Conservation (phyloP, 345 rosid genomes). For the Eucalyptus guilfoylei region DNA sequence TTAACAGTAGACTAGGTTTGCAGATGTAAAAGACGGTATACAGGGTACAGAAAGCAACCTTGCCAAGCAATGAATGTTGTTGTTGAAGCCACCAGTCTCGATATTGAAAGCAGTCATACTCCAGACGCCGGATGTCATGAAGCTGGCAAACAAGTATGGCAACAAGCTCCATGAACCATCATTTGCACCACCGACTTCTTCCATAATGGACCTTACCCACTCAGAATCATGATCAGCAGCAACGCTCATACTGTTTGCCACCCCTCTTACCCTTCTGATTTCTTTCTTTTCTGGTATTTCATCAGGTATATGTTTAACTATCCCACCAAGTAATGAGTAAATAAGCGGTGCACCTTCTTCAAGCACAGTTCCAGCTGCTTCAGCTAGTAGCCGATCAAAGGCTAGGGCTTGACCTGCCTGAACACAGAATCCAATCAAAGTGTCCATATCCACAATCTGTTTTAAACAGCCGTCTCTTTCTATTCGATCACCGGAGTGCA, state of each 20-base stretch:
- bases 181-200: constrained; percentile 89
- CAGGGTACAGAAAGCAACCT: constrained; percentile 28
- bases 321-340: constrained; percentile 67
- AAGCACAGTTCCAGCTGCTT: constrained; percentile 87
- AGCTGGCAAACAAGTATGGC: constrained; percentile 81
- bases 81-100: constrained; percentile 92
- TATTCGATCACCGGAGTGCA: constrained; percentile 90
- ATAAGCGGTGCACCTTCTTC: constrained; percentile 81
- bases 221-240: constrained; percentile 87
- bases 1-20: not conserved
- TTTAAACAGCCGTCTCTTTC: constrained; percentile 69
- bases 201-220: constrained; percentile 83
- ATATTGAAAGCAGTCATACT: constrained; percentile 81
- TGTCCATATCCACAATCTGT: constrained; percentile 95
- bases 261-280: constrained; percentile 69
- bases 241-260: constrained; percentile 51
- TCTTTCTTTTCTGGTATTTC: constrained; percentile 84
- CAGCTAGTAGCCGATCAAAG: constrained; percentile 85
- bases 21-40: not conserved
- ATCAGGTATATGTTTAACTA: constrained; percentile 72
- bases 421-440: constrained; percentile 80
- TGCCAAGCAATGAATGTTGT: constrained; percentile 92
- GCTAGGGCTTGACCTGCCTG: constrained; percentile 98
- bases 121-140: constrained; percentile 91
- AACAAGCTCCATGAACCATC: constrained; percentile 92